Conservation (phyloP, 2,329 filamentous ascomycete genomes). For the Mollisiaceae sp. region DNA sequence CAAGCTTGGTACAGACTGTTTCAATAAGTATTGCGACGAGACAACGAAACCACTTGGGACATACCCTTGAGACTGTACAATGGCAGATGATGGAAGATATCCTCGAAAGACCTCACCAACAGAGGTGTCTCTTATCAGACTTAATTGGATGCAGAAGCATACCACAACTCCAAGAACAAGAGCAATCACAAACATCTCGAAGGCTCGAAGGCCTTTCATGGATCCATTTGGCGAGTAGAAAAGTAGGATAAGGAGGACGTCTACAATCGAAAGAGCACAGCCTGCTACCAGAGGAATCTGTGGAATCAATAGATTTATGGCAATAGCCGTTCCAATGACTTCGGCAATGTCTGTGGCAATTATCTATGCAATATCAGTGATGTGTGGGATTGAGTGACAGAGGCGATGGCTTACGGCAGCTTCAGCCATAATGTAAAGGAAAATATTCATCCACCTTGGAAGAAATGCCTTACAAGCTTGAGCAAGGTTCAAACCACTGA, state of each 20-base stretch:
- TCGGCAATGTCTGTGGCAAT: slow-evolving; percentile 65
- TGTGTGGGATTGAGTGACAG: not conserved
- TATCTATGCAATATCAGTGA: slow-evolving; percentile 44
- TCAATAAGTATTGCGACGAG: slow-evolving; percentile 28
- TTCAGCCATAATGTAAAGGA: slow-evolving; percentile 59
- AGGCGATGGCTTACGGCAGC: slow-evolving; percentile 45
- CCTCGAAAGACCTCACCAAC: slow-evolving; percentile 67
- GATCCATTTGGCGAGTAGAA: slow-evolving; percentile 66
- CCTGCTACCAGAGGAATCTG: slow-evolving; percentile 69
- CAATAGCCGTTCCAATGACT: slow-evolving; percentile 71
- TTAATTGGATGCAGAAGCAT: slow-evolving; percentile 74
- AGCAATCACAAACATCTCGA: slow-evolving; percentile 67
- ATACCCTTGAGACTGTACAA: slow-evolving; percentile 62
- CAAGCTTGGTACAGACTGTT: slow-evolving; percentile 68
- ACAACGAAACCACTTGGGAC: not conserved
- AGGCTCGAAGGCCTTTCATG: slow-evolving; percentile 64
- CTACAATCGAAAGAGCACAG: slow-evolving; percentile 70
- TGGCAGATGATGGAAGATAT: slow-evolving; percentile 64
- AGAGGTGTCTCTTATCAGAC: slow-evolving; percentile 60
- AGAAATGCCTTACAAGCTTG: slow-evolving; percentile 55
- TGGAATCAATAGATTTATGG: slow-evolving; percentile 68
- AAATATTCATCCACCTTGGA: slow-evolving; percentile 58
- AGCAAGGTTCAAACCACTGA: slow-evolving; percentile 59
- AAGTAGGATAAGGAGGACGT: slow-evolving; percentile 70
- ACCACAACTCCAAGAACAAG: slow-evolving; percentile 72